phyloP scores from a whole-genome alignment of 768 basidiomycete species.

The Suillus spraguei region DNA sequence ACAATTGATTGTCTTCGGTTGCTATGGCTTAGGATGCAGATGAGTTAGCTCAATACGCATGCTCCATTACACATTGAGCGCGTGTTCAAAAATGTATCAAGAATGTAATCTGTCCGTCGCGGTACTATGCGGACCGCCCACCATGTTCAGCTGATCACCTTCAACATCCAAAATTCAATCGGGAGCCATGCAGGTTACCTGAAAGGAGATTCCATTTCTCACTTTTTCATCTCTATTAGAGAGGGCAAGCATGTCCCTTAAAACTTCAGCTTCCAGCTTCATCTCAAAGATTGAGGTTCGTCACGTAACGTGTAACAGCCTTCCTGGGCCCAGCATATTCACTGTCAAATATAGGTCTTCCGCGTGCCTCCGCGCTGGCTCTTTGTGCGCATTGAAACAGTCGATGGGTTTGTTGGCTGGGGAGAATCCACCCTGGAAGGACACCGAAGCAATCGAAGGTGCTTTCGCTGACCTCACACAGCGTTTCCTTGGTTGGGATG shows the following conservation, averaged over 20 bases:
- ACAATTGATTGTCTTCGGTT: background rate
- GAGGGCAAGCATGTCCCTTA: conserved; percentile 17
- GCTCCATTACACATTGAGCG: background rate
- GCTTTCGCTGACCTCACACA: conserved; percentile 60
- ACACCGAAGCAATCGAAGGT: conserved; percentile 74
- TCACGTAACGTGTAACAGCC: background rate
- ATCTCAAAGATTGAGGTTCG: conserved; percentile 34
- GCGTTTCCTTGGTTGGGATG: conserved; percentile 61
- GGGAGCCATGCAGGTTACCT: background rate
- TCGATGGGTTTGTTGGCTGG: conserved; percentile 68
- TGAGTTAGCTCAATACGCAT: background rate
- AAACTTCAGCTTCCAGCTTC: conserved; percentile 19
- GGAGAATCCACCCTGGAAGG: conserved; percentile 74
- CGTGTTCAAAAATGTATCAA: background rate
- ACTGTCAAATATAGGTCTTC: conserved; percentile 45
- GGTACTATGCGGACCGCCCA: background rate
- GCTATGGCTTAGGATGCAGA: background rate
- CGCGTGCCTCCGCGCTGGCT: conserved; percentile 75
- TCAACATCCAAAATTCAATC: background rate
- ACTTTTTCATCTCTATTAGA: background rate
- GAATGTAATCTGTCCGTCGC: background rate
- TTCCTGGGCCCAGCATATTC: background rate
- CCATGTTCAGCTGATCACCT: conserved; percentile 1
- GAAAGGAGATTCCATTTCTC: background rate
- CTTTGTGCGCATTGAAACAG: conserved; percentile 70